Evolutionary conservation across 2,329 filamentous ascomycete species (phyloP).

Genomic region (Monilinia polystroma): DNA sequence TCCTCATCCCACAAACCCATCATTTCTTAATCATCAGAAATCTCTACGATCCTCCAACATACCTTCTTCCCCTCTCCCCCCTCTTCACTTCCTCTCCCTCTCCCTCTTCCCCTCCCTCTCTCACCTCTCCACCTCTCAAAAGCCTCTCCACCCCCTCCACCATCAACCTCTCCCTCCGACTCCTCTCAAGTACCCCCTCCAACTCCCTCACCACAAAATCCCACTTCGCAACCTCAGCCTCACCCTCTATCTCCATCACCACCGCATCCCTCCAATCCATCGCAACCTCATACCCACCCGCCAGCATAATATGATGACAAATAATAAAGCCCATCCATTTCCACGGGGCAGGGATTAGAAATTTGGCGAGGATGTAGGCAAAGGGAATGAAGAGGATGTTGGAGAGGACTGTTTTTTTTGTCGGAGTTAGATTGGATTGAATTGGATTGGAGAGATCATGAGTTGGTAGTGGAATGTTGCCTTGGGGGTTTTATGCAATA

Average conservation of each 20-base stretch:
- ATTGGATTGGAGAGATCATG: no score
- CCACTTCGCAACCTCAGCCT: neutral
- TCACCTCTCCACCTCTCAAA: no score
- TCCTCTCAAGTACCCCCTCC: neutral
- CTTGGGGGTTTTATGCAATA: no score
- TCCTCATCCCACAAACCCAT: no score
- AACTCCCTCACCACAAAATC: neutral
- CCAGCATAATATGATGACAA: neutral
- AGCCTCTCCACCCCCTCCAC: neutral
- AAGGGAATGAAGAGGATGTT: constrained; percentile 26
- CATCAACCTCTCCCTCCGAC: neutral
- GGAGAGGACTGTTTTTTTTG: constrained; percentile 23
- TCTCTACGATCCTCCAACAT: no score
- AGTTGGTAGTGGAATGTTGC: no score
- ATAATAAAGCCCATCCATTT: neutral
- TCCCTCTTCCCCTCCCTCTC: no score
- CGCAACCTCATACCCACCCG: neutral
- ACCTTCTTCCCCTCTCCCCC: no score
- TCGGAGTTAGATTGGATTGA: neutral
- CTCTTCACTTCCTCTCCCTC: no score
- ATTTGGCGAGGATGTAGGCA: constrained; percentile 21
- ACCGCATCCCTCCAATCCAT: neutral
- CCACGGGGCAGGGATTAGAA: neutral
- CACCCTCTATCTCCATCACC: neutral
- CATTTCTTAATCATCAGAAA: no score